Evolutionary conservation across 2,329 filamentous ascomycete genomes (phyloP), one percentile per base, ranked within the genome.

Genomic region (Penicillium sp.): DNA sequence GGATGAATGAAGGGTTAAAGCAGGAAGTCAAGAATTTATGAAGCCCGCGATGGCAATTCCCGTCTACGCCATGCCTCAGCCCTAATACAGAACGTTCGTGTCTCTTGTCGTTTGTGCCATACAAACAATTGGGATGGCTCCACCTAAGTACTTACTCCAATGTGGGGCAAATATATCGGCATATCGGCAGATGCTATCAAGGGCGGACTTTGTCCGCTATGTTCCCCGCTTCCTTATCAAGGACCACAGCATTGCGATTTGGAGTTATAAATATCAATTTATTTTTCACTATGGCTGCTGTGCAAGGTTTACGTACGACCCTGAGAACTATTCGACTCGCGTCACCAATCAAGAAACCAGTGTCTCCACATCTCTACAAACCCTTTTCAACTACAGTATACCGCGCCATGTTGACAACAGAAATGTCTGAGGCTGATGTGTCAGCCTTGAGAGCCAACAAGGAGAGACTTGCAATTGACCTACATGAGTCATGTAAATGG

Each of bases 401-500:
- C 50, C 61, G 55, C 55, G 60, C 65, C 55, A 77, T 75, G 72
- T 66, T 75, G 50, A 75, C 73, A 24, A 72, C 72, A 1, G 71
- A 75, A 53, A 63, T 87, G 70, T 79, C 79, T 21, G 79, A 84
- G 47, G 70, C 79, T 19, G 75, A 84, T 37, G 72, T 87, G 35
- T 74, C 73, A 39, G 78, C 75, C 27, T 69, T 89, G 52, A 83
- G 81, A 56, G 82, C 88, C 39, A 81, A 88, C 61, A 78, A 83
- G 63, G 75, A 79, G 14, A 80, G 87, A 60, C 69, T 90, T 61
- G 86, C 88, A 77, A 77, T 81, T 26, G 82, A 86, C 57, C 78
- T 90, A 13, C 88, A 90, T 70, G 70, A 84, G 57, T 88, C 86
- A 2, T 88, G 84, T 68, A 79, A 86, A 74, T 90, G 86, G 82